These are phyloP conservation scores for Pichia phayaonensis DNA, from an alignment of 805 yeast species.

Conservation along the genomic window DNA sequence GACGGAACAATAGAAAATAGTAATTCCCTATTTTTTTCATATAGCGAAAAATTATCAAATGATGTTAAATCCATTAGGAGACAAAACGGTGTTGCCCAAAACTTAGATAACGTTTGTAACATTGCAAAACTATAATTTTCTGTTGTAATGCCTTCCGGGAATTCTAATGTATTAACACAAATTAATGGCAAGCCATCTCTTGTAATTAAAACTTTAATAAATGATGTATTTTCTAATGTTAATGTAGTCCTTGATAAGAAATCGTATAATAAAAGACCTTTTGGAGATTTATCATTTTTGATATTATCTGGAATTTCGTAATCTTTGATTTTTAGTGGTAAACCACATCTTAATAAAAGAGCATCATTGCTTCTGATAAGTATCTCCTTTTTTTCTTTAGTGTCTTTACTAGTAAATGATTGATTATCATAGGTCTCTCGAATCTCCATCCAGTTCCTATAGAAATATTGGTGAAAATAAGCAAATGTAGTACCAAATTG, in stretches of 20 bases:
- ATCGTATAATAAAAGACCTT: constrained; percentile 51
- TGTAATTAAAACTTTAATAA: constrained; percentile 58
- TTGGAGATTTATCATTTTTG: constrained; percentile 38
- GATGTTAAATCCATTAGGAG: constrained; percentile 66
- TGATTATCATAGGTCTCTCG: constrained; percentile 19
- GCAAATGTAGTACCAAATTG: not conserved
- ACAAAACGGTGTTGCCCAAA: constrained; percentile 64
- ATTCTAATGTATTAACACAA: constrained; percentile 37
- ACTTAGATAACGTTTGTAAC: constrained; percentile 57
- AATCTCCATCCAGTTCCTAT: constrained; percentile 37
- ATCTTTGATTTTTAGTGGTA: constrained; percentile 48
- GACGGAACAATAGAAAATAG: constrained; percentile 37
- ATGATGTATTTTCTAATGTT: constrained; percentile 40
- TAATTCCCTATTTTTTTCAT: constrained; percentile 10
- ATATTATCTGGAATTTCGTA: constrained; percentile 50
- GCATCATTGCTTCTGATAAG: constrained; percentile 39
- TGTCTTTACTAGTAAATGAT: constrained; percentile 6
- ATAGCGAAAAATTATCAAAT: constrained; percentile 22
- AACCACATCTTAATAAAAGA: constrained; percentile 44
- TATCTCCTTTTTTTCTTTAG: constrained; percentile 15
- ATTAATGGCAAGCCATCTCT: constrained; percentile 68
- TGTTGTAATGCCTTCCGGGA: constrained; percentile 32
- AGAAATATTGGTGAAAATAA: constrained; percentile 40
- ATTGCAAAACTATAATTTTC: constrained; percentile 52
- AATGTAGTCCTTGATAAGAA: constrained; percentile 64